These are phyloP conservation scores for Urochloa ruziziensis DNA, from an alignment of 176 grass and related monocot species.

Conservation along the genomic window DNA sequence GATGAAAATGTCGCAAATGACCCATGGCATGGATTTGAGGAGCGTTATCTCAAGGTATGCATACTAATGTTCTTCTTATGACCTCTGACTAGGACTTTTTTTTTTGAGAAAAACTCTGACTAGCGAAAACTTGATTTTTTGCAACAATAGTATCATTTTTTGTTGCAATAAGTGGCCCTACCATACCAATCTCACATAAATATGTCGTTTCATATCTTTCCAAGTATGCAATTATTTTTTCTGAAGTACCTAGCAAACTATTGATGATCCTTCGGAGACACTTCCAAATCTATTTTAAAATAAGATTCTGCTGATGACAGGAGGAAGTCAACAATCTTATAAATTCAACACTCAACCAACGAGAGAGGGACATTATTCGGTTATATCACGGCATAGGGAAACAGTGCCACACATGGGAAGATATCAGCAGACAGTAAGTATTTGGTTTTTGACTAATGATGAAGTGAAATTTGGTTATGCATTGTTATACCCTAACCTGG, in stretches of 20 bases:
- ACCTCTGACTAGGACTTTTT: neutral
- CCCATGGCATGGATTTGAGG: slow-evolving; percentile 89
- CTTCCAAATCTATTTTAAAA: slow-evolving; percentile 20
- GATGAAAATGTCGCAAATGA: slow-evolving; percentile 79
- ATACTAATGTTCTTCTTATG: neutral
- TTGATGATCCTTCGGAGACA: neutral
- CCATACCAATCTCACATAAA: neutral
- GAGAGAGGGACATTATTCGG: slow-evolving; percentile 85
- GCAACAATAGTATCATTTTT: neutral
- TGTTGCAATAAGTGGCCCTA: neutral
- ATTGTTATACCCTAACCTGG: neutral
- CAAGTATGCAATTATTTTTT: neutral
- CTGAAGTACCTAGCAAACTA: neutral
- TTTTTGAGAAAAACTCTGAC: neutral
- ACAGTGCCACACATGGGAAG: slow-evolving; percentile 87
- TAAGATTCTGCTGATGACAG: slow-evolving; percentile 40
- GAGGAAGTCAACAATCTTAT: slow-evolving; percentile 86
- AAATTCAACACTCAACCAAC: slow-evolving; percentile 61
- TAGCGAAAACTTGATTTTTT: neutral
- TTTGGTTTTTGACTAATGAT: neutral
- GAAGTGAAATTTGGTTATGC: neutral
- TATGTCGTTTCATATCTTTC: neutral
- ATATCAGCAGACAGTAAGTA: slow-evolving; percentile 94
- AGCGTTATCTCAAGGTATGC: slow-evolving; percentile 76
- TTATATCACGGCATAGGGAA: slow-evolving; percentile 80